Percentiles rank a stretch among this genome's conserved stretches.
Evolutionary conservation across 176 grass and related monocot genomes (phyloP).

Genomic region (Carex parvula): DNA sequence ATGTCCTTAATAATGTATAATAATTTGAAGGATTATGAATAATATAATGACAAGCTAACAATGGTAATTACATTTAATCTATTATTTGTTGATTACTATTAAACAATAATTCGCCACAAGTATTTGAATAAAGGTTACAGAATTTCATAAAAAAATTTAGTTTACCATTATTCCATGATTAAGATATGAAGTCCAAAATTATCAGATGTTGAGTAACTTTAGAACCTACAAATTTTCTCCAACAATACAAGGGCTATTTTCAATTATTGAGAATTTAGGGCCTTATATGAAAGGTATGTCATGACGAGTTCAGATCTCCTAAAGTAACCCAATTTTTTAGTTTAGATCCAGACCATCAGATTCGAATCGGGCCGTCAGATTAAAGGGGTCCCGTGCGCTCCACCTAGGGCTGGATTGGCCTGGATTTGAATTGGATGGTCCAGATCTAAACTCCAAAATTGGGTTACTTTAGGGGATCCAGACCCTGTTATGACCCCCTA

Average conservation of each 20-base stretch:
- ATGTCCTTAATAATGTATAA: neutral
- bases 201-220: neutral
- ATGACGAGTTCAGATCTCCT: neutral
- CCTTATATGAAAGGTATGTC: neutral
- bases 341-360: too few relatives aligned
- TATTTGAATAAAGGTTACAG: neutral
- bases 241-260: neutral
- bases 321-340: too few relatives aligned
- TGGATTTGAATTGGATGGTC: too few relatives aligned
- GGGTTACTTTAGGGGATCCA: too few relatives aligned
- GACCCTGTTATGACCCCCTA: neutral
- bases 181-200: neutral
- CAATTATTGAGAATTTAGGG: neutral
- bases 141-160: neutral
- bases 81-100: neutral
- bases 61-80: neutral
- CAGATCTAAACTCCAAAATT: too few relatives aligned
- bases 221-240: neutral
- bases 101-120: neutral
- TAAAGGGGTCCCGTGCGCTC: too few relatives aligned
- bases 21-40: neutral
- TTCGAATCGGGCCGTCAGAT: too few relatives aligned
- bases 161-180: neutral
- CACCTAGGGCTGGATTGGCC: too few relatives aligned
- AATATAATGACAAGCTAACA: neutral